These are phyloP conservation scores for Arthroderma sp. DNA, from an alignment of 2,329 filamentous ascomycete genomes.

Conservation along the genomic window DNA sequence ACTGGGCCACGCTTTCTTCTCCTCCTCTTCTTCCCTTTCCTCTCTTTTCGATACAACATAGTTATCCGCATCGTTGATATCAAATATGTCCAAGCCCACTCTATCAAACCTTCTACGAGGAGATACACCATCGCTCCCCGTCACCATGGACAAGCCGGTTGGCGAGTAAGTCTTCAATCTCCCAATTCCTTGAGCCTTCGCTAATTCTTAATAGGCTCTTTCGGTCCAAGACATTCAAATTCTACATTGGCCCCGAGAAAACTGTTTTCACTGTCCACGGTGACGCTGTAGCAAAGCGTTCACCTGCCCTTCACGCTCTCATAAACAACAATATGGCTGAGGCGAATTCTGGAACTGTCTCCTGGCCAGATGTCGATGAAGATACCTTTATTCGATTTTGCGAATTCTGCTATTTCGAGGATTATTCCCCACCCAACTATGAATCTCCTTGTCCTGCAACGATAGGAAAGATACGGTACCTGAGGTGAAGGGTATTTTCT, in stretches of 20 bases:
- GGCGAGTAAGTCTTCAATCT: neutral
- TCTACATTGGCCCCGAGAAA: neutral
- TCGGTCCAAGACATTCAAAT: neutral
- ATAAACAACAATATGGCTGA: neutral
- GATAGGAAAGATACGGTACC: too few relatives aligned
- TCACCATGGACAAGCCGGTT: neutral
- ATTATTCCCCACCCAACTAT: neutral
- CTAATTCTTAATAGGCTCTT: neutral
- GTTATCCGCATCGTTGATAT: too few relatives aligned
- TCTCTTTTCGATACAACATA: too few relatives aligned
- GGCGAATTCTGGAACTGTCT: neutral
- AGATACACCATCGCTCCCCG: too few relatives aligned
- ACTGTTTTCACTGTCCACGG: neutral
- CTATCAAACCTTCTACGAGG: neutral
- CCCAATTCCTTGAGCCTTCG: too few relatives aligned
- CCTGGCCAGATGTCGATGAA: neutral
- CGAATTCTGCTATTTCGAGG: neutral
- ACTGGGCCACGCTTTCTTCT: too few relatives aligned
- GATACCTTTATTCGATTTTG: slow-evolving; percentile 3
- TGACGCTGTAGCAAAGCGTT: neutral
- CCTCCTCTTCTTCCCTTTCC: too few relatives aligned
- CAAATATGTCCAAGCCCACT: too few relatives aligned
- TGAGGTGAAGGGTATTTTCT: too few relatives aligned
- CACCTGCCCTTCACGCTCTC: neutral
- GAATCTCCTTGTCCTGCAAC: neutral